Evolutionary conservation across 805 yeast genomes (phyloP), one percentile per base, ranked within the genome.

Genomic region (Starmerella lactis-condensi): DNA sequence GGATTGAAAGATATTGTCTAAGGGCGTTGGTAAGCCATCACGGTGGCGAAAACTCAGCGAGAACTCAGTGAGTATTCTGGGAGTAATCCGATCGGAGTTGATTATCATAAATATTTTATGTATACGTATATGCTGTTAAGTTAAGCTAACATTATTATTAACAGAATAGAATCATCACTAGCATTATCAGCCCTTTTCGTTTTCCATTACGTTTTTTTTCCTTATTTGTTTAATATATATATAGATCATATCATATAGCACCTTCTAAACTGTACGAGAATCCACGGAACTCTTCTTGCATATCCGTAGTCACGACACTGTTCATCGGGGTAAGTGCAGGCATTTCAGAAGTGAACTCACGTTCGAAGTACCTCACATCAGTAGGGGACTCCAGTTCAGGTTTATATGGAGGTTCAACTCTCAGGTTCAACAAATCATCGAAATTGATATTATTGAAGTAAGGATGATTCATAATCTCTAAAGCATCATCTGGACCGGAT

Each of bases 261-360:
- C 52, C 57, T 7, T 50, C 53, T 21, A 41, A 36, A 31, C 51
- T 40, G 53, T 82, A 85, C 2, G 95, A 81, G 58, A 89, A 89
- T 3, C 98, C 98, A 45, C 96, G 71, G 67, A 89, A 89, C 58
- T 81, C 91, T 47, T 89, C 95, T 62, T 89, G 98, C 70, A 76
- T 75, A 17, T 73, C 69, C 2, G 89, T 69, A 10, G 89, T 75
- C 47, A 89, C 62, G 5, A 77, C 72, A 19, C 93, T 75, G 38
- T 81, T 85, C 29, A 89, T 83, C 2, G 98, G 98, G 1, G 98
- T 89, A 54, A 85, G 64, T 30, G 92, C 74, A 22, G 96, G 94
- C 22, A 89, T 75, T 48, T 89, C 95, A 1, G 82, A 69, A 0
- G 98, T 89, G 51, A 89, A 89, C 52, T 82, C 94, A 46, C 74